phyloP scores from a whole-genome alignment of 495 filamentous ascomycete genomes.

The Hyphodiscus hymeniophilus region DNA sequence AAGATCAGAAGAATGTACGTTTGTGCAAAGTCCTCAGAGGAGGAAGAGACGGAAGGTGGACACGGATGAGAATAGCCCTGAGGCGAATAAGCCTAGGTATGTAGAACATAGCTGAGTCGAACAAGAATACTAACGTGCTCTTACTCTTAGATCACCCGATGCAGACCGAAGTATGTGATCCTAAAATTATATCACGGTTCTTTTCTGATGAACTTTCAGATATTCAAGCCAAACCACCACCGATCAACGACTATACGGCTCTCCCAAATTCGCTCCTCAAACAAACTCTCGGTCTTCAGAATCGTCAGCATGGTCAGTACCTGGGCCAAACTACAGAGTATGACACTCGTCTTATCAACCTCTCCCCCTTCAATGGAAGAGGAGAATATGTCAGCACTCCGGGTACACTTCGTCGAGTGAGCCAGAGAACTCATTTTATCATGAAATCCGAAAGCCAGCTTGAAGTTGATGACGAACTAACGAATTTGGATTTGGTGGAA shows the following conservation, averaged over 20 bases:
- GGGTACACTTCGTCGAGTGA: constrained; percentile 69
- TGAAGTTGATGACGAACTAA: constrained; percentile 47
- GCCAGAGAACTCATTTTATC: constrained; percentile 74
- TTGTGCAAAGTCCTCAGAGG: constrained; percentile 54
- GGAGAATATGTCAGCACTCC: constrained; percentile 59
- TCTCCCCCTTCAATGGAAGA: constrained; percentile 60
- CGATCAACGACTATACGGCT: constrained; percentile 48
- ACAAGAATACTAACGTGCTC: constrained; percentile 16
- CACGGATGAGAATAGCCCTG: constrained; percentile 43
- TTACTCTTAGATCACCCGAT: constrained; percentile 31
- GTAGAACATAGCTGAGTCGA: background rate
- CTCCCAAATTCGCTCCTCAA: constrained; percentile 51
- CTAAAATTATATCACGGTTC: background rate
- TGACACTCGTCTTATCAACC: constrained; percentile 62
- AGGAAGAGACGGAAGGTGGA: constrained; percentile 66
- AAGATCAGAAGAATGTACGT: constrained; percentile 52
- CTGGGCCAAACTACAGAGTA: constrained; percentile 63
- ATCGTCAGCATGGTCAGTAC: constrained; percentile 52
- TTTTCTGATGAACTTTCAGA: constrained; percentile 1
- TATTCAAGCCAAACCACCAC: constrained; percentile 35
- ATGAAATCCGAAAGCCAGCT: constrained; percentile 59
- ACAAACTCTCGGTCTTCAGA: constrained; percentile 55
- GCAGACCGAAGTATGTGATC: constrained; percentile 2
- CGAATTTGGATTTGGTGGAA: constrained; percentile 73
- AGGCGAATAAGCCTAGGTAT: constrained; percentile 46